Conservation (phyloP, 1,139 yeast species). For the Candida mesenterica region DNA sequence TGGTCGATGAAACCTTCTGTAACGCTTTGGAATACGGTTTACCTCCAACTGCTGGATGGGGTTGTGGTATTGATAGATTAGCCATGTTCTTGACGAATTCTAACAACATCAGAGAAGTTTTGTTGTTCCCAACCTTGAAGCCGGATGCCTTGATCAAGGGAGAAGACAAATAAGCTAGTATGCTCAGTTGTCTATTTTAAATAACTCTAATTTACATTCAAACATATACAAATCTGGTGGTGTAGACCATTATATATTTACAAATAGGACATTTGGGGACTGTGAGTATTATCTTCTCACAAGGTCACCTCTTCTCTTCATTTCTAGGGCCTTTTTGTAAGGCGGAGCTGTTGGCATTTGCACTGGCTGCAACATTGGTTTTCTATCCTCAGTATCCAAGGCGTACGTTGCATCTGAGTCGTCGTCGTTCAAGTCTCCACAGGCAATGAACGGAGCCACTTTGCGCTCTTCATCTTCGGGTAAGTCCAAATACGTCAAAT, state of each 20-base stretch:
- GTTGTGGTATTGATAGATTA: slow-evolving; percentile 97
- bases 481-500: slow-evolving; percentile 39
- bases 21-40: slow-evolving; percentile 97
- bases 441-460: slow-evolving; percentile 86
- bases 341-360: slow-evolving; percentile 97
- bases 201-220: not conserved
- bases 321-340: slow-evolving; percentile 83
- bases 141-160: slow-evolving; percentile 65
- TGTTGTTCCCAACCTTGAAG: slow-evolving; percentile 97
- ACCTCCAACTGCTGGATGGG: slow-evolving; percentile 99
- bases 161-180: slow-evolving; percentile 25
- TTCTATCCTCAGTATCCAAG: slow-evolving; percentile 42
- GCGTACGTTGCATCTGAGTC: slow-evolving; percentile 96
- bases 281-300: slow-evolving; percentile 20
- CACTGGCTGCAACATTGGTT: slow-evolving; percentile 73
- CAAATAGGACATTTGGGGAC: too few species aligned
- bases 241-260: too few species aligned
- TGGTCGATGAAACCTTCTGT: slow-evolving; percentile 95
- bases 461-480: slow-evolving; percentile 57
- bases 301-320: slow-evolving; percentile 73
- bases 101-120: slow-evolving; percentile 95
- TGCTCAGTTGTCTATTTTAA: not conserved
- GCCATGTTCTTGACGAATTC: slow-evolving; percentile 98
- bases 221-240: slow-evolving; percentile 6
- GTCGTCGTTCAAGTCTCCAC: slow-evolving; percentile 83